Evolutionary conservation across 2,329 filamentous ascomycete species (phyloP), one percentile per base, ranked within the genome.

Genomic region (Colletotrichum gloeosporioides): DNA sequence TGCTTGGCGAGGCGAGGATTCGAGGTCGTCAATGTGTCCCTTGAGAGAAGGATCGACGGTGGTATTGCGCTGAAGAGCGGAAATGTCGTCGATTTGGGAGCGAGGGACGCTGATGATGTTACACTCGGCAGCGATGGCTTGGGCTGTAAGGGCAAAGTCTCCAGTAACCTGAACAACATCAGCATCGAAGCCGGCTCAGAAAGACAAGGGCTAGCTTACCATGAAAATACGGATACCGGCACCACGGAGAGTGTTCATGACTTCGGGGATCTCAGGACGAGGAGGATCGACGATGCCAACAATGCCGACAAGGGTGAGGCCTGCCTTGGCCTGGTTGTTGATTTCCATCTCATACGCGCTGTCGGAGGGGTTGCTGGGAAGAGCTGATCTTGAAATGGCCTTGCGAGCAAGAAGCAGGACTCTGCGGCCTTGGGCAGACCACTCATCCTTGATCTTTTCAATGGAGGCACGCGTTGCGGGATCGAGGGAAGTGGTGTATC

Each of bases 211-310:
- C 4, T 22, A 13, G 69, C 81, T 79, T 79, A 91, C 94, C 94
- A 96, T 96, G 83, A 94, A 93, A 34, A 95, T 92, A n/a, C 92
- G 88, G 70, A 96, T 93, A 2, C 93, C 93, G 6, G 95, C 94
- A 2, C 90, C 88, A 15, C 93, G 90, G 18, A 95, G 87, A 1
- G 90, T 94, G n/a, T 87, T 85, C 57, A 95, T 91, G 0, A 93
- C 92, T 4, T 89, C 90, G 1, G 90, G 92, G 6, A 95, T 95
- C 81, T 96, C 95, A 0, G 92, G 90, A 0, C 95, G 92, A 70
- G 95, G 92, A 2, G 95, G 95, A 79, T 96, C 95, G 68, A 95
- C 94, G 36, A 97, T 92, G 55, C 93, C 94, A 31, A 96, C 91
- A 6, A 98, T 86, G 16, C 95, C 95, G 31, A 94, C 91, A 77